Percentiles rank a stretch among this genome's conserved stretches.
Conservation (phyloP, 2,329 filamentous ascomycete species). For the Botrytis cinerea region DNA sequence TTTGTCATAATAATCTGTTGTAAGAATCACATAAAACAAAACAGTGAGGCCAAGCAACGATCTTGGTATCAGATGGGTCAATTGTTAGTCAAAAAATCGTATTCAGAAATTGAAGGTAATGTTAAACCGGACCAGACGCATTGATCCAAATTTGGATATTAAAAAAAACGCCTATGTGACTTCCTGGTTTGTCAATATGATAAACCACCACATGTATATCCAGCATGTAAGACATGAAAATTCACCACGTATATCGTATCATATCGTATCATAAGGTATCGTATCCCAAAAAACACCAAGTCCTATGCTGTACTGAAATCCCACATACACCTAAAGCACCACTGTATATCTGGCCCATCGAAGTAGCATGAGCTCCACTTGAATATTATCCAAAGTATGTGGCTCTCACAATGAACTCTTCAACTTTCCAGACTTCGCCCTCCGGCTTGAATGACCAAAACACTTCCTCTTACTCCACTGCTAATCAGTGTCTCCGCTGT, state of each 20-base stretch:
- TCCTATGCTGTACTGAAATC: not conserved
- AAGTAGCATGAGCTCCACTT: not conserved
- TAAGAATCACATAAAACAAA: not conserved
- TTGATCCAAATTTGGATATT: not conserved
- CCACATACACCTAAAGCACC: conserved; percentile 1
- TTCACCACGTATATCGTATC: not conserved
- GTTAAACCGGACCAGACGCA: not conserved
- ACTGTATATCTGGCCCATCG: not conserved
- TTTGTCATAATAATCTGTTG: no score
- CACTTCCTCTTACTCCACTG: conserved; percentile 62
- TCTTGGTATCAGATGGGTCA: not conserved
- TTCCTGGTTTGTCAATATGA: not conserved
- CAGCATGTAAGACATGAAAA: not conserved
- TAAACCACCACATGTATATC: not conserved
- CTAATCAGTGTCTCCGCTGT: conserved; percentile 61
- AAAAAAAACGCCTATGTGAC: not conserved
- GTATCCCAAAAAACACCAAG: conserved; percentile 1
- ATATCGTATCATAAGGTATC: not conserved
- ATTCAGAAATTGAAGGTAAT: not conserved
- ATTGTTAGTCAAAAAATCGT: not conserved
- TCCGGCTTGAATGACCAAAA: conserved; percentile 68
- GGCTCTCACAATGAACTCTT: not conserved
- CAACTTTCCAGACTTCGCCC: conserved; percentile 30
- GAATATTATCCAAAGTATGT: not conserved
- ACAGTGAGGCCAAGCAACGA: not conserved